phyloP scores from a whole-genome alignment of 2,329 filamentous ascomycete genomes.

The Chrysoporthe deuterocubensis region DNA sequence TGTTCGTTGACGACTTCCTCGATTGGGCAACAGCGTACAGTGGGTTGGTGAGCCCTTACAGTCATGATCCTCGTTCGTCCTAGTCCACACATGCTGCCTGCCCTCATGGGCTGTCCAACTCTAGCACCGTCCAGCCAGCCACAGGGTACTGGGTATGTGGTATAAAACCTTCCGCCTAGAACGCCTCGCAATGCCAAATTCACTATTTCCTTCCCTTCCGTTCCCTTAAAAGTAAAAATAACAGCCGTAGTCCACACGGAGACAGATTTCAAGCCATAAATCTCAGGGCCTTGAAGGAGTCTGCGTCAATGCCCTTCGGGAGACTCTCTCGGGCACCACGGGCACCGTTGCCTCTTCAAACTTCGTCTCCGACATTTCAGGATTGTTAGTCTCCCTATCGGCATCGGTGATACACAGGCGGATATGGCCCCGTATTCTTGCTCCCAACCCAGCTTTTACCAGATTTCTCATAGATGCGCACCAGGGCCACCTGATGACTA shows the following conservation, averaged over 20 bases:
- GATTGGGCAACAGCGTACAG: not conserved
- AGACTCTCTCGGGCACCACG: not conserved
- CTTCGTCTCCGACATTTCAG: not conserved
- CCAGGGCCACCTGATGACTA: not conserved
- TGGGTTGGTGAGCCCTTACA: slow-evolving; percentile 1
- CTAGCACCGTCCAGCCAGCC: slow-evolving; percentile 19
- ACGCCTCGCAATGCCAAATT: slow-evolving; percentile 29
- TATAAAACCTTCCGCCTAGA: slow-evolving; percentile 24
- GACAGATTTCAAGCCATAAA: not conserved
- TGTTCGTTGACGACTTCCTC: not conserved
- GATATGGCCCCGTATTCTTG: not conserved
- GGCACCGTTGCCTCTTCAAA: not conserved
- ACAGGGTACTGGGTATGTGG: slow-evolving; percentile 26
- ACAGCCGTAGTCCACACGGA: slow-evolving; percentile 6
- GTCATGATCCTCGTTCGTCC: slow-evolving; percentile 16
- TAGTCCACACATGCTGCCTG: slow-evolving; percentile 8
- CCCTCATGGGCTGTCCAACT: slow-evolving; percentile 17
- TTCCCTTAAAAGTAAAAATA: slow-evolving; percentile 7
- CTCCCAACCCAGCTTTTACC: not conserved
- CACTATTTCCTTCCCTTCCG: slow-evolving; percentile 1
- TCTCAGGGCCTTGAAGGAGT: not conserved
- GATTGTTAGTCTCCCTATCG: not conserved
- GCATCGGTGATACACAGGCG: not conserved
- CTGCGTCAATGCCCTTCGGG: not conserved
- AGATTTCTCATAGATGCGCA: not conserved